Percentiles rank a stretch among this genome's conserved stretches.
These are phyloP conservation scores for Davidsoniella neocaledoniae DNA, from an alignment of 2,329 filamentous ascomycete species.

Conservation along the genomic window DNA sequence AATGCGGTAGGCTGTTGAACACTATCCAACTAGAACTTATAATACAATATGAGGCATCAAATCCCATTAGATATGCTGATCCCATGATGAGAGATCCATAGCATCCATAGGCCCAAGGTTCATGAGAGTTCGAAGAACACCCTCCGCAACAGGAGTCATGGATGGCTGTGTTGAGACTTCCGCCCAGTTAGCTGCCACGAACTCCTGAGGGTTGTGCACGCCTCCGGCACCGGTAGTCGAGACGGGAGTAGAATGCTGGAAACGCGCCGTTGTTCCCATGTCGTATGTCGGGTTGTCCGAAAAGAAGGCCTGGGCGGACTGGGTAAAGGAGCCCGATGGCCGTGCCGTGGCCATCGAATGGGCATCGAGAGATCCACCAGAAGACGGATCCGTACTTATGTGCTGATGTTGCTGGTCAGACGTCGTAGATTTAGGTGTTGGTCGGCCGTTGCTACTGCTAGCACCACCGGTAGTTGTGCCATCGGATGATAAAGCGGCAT, in stretches of 20 bases:
- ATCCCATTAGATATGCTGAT: constrained; percentile 16
- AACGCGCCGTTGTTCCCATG: background rate
- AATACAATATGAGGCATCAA: too few species aligned
- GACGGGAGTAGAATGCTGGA: constrained; percentile 13
- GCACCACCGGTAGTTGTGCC: constrained; percentile 1
- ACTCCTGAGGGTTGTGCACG: constrained; percentile 25
- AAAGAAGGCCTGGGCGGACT: background rate
- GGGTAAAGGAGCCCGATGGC: too few species aligned
- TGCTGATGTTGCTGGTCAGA: constrained; percentile 6
- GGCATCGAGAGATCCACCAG: too few species aligned
- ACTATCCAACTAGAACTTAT: too few species aligned
- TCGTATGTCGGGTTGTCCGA: background rate
- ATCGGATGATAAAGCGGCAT: background rate
- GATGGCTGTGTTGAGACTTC: constrained; percentile 26
- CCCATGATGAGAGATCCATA: constrained; percentile 38
- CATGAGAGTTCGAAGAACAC: constrained; percentile 39
- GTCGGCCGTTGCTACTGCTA: background rate
- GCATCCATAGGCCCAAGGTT: constrained; percentile 43
- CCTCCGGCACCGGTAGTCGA: constrained; percentile 11
- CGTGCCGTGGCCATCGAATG: too few species aligned
- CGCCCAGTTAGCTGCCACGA: constrained; percentile 22
- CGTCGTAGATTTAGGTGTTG: constrained; percentile 7
- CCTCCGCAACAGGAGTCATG: constrained; percentile 39
- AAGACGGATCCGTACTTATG: too few species aligned
- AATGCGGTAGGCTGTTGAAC: too few species aligned